Conservation (phyloP, 371 early-diverging fungal species). For the Actinomucor elegans region DNA sequence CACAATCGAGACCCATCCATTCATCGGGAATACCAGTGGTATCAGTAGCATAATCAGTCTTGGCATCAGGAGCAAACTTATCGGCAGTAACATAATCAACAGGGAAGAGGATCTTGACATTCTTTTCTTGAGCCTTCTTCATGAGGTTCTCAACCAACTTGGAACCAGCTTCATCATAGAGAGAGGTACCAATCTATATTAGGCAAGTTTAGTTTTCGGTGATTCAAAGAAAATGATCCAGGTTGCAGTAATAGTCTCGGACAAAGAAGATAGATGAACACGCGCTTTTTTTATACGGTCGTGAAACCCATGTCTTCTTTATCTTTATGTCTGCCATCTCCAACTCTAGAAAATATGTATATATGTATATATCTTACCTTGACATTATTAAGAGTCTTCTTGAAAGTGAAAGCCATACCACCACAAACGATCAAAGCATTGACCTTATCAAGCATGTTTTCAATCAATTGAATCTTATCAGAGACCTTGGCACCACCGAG, state of each 20-base stretch:
- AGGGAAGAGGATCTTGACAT: constrained; percentile 89
- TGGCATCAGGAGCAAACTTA: constrained; percentile 80
- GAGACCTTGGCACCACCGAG: constrained; percentile 99
- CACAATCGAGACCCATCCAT: constrained; percentile 95
- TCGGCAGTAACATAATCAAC: constrained; percentile 90
- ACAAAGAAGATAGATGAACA: neutral
- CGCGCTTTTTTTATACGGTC: constrained; percentile 11
- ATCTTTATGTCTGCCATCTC: too few relatives aligned
- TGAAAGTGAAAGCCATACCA: constrained; percentile 98
- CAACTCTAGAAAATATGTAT: neutral
- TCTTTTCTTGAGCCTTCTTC: constrained; percentile 85
- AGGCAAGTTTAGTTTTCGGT: neutral
- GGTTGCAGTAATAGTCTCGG: too few relatives aligned
- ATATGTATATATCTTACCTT: constrained; percentile 58
- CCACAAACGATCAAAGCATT: constrained; percentile 92
- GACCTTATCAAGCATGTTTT: constrained; percentile 93
- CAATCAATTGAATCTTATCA: constrained; percentile 98
- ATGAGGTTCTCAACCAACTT: constrained; percentile 81
- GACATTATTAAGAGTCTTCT: constrained; percentile 84
- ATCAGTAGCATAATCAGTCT: constrained; percentile 84
- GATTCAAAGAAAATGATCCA: neutral
- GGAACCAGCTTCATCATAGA: constrained; percentile 90
- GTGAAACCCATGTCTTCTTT: constrained; percentile 17
- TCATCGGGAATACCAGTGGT: constrained; percentile 88
- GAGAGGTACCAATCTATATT: constrained; percentile 85